Conservation (phyloP, 108 stramenopile species). For the Chaetoceros muelleri region DNA sequence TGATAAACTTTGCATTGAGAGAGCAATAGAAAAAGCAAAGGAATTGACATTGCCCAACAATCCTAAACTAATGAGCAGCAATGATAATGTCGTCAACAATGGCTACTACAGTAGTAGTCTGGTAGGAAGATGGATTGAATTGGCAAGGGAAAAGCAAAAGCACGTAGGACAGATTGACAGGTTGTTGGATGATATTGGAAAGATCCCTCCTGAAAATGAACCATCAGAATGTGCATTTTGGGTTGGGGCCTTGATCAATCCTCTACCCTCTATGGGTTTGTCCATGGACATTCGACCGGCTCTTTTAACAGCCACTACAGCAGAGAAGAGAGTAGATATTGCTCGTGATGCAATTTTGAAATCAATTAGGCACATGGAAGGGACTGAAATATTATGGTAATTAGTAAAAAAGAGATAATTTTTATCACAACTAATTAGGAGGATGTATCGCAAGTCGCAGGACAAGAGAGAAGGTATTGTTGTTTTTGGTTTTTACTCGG, state of each 20-base stretch:
- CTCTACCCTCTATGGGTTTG: constrained; percentile 27
- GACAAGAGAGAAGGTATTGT: no score
- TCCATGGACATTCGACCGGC: constrained; percentile 28
- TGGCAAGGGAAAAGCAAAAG: constrained; percentile 47
- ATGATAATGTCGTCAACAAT: no score
- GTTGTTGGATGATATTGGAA: constrained; percentile 11
- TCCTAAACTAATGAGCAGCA: constrained; percentile 20
- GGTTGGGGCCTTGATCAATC: constrained; percentile 34
- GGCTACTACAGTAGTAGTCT: no score
- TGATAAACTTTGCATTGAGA: constrained; percentile 33
- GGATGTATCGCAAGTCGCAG: no score
- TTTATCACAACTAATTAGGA: no score
- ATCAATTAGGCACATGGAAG: constrained; percentile 60
- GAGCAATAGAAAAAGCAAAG: constrained; percentile 34
- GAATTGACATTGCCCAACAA: constrained; percentile 45
- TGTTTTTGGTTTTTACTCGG: no score
- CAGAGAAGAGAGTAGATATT: constrained; percentile 44
- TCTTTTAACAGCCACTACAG: constrained; percentile 37
- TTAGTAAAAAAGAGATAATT: not conserved
- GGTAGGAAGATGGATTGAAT: constrained; percentile 52
- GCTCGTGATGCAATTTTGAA: constrained; percentile 45
- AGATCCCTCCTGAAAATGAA: constrained; percentile 24
- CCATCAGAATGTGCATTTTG: constrained; percentile 30
- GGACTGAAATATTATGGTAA: constrained; percentile 7
- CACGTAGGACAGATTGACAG: constrained; percentile 39